Conservation (phyloP, 331 rosid genomes). For the Malus hybrid region DNA sequence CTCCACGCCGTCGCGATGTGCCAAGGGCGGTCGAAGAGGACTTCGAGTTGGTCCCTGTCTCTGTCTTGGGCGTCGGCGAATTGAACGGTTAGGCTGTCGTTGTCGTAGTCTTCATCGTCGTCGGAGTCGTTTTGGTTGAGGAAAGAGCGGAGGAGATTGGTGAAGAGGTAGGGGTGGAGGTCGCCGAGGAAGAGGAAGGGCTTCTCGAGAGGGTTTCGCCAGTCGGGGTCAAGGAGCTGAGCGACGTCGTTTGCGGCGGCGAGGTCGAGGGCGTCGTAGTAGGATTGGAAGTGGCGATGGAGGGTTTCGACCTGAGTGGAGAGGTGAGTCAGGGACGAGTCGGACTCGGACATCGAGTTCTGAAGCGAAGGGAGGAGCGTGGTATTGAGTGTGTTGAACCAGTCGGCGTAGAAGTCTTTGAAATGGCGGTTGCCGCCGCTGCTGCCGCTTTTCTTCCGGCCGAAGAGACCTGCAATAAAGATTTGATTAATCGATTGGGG, state of each 20-base stretch:
- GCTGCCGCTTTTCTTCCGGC: constrained; percentile 29
- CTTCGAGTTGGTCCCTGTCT: not conserved
- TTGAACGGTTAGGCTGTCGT: not conserved
- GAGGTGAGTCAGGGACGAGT: constrained; percentile 43
- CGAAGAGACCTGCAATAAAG: constrained; percentile 17
- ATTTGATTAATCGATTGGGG: not conserved
- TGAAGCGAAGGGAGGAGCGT: constrained; percentile 60
- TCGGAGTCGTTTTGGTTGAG: constrained; percentile 20
- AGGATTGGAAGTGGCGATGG: constrained; percentile 68
- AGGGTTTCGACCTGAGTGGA: constrained; percentile 59
- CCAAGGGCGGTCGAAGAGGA: constrained; percentile 15
- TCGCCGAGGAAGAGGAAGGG: constrained; percentile 77
- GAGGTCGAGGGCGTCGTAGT: constrained; percentile 60
- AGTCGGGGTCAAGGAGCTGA: constrained; percentile 46
- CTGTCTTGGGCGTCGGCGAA: not conserved
- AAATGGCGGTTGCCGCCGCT: constrained; percentile 21
- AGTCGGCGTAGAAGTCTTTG: constrained; percentile 51
- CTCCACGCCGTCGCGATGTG: constrained; percentile 13
- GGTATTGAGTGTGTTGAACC: constrained; percentile 58
- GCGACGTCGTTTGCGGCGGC: constrained; percentile 39
- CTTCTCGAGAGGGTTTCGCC: constrained; percentile 53
- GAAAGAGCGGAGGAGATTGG: constrained; percentile 50
- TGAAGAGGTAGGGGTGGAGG: constrained; percentile 66
- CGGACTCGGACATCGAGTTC: constrained; percentile 38
- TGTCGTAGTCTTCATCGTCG: not conserved